Conservation (phyloP, 257 asterid genomes). For the Nicotiana knightiana region DNA sequence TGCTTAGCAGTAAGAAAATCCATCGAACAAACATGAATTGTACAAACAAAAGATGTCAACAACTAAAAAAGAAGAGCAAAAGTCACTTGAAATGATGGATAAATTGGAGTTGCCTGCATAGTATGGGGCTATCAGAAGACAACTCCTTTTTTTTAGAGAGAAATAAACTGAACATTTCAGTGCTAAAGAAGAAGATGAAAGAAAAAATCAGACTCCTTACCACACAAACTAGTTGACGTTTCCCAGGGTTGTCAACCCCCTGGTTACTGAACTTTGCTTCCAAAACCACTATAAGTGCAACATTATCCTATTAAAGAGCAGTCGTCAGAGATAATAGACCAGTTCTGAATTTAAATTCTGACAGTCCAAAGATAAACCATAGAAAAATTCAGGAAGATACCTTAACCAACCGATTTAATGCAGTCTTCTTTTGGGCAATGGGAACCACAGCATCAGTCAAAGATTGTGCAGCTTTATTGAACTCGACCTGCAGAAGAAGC, state of each 20-base stretch:
- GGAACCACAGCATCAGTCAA: conserved; percentile 78
- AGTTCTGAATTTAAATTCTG: neutral
- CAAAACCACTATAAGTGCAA: conserved; percentile 85
- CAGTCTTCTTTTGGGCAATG: conserved; percentile 69
- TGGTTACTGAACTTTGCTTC: conserved; percentile 89
- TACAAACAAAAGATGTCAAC: no score
- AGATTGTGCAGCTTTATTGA: conserved; percentile 97
- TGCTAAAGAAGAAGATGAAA: neutral
- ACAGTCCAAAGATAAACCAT: neutral
- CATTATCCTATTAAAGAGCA: conserved; percentile 61
- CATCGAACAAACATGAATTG: no score
- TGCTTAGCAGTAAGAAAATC: no score
- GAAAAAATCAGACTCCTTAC: conserved; percentile 35
- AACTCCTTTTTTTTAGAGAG: neutral
- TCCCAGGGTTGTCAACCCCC: conserved; percentile 68
- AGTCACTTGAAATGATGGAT: no score
- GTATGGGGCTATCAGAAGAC: neutral
- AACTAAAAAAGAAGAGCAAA: no score
- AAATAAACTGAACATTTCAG: neutral
- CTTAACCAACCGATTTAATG: conserved; percentile 81
- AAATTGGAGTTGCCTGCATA: neutral
- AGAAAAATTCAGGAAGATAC: conserved; percentile 25
- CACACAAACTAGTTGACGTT: conserved; percentile 98
- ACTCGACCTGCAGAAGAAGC: conserved; percentile 64
- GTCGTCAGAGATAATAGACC: conserved; percentile 5